Evolutionary conservation across 148 eudicot species (phyloP).

Genomic region (Chenopodium suecicum): DNA sequence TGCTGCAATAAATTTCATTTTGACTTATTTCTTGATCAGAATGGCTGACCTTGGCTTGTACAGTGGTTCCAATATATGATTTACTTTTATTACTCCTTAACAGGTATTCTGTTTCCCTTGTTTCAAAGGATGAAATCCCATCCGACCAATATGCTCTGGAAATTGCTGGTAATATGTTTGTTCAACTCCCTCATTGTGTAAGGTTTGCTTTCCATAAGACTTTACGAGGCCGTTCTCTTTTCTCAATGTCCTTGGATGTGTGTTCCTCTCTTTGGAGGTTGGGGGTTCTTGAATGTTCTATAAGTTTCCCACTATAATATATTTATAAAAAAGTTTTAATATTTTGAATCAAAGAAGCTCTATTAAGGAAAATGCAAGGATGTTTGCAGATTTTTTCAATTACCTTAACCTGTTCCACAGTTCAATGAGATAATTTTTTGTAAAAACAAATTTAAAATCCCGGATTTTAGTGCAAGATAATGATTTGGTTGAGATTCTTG

Average conservation of each 20-base stretch:
- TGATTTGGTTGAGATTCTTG: not conserved
- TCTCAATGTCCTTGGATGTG: not conserved
- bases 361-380: not conserved
- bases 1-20: not conserved
- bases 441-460: not conserved
- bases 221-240: not conserved
- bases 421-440: not conserved
- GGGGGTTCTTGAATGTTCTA: not conserved
- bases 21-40: not conserved
- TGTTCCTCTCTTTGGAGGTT: not conserved
- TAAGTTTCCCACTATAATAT: not conserved
- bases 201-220: not conserved
- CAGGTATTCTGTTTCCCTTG: constrained; percentile 86
- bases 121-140: constrained; percentile 68
- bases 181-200: not conserved
- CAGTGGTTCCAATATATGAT: not conserved
- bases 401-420: not conserved
- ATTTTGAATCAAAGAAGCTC: not conserved
- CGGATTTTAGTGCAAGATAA: not conserved
- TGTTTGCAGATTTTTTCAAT: not conserved
- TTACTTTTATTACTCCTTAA: not conserved
- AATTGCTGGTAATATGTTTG: constrained; percentile 59
- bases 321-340: not conserved
- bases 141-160: constrained; percentile 72
- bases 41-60: not conserved